Percentiles rank a stretch among this genome's conserved stretches.
Conservation (phyloP, 352 stramenopile genomes). For the Thraustochytrium striatum region DNA sequence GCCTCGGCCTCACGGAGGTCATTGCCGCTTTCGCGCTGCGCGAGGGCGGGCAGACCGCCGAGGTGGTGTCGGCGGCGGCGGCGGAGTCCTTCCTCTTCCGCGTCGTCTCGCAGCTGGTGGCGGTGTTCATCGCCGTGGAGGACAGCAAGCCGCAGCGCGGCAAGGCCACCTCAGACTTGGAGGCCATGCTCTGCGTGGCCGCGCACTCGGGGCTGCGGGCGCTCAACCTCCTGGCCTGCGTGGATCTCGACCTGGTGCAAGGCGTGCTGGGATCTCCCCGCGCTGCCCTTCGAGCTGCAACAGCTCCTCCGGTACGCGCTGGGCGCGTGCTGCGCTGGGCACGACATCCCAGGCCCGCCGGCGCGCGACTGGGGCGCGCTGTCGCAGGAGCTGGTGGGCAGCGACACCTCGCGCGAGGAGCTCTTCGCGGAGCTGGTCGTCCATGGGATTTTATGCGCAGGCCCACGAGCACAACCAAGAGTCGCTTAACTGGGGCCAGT, state of each 20-base stretch:
- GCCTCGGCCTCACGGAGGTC: neutral
- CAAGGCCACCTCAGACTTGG: neutral
- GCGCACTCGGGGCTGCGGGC: neutral
- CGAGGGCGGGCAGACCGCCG: neutral
- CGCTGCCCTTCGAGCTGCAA: constrained; percentile 32
- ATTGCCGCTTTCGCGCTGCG: neutral
- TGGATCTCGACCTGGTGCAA: constrained; percentile 7
- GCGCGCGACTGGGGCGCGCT: neutral
- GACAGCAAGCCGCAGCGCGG: neutral
- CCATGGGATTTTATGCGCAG: constrained; percentile 25
- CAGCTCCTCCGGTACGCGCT: constrained; percentile 40
- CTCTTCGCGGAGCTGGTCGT: constrained; percentile 39
- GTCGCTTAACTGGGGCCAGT: constrained; percentile 29
- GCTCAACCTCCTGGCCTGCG: constrained; percentile 25
- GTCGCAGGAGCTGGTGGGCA: neutral
- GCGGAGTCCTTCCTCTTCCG: neutral
- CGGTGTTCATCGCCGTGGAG: constrained; percentile 32
- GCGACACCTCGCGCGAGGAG: neutral
- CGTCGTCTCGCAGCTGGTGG: constrained; percentile 31
- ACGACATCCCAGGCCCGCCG: neutral
- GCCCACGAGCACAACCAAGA: constrained; percentile 21
- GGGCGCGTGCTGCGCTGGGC: neutral
- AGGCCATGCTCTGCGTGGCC: neutral
- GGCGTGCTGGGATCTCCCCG: constrained; percentile 1
- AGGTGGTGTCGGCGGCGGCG: neutral